Conservation (phyloP, 495 filamentous ascomycete species). For the Cenococcum geophilum region DNA sequence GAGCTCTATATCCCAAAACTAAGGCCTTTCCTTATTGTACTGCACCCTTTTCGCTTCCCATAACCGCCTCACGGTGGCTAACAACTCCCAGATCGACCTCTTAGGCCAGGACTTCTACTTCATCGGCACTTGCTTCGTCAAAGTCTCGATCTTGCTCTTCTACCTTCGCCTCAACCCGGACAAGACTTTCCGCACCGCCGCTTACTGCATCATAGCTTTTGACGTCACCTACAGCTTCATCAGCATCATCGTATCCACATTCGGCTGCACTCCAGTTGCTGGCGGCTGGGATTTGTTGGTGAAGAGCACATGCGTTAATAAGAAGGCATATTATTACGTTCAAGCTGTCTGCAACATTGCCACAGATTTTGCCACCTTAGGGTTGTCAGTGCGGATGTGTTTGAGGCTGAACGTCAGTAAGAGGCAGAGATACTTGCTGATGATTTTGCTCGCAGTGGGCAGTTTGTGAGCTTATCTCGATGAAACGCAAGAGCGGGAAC, state of each 20-base stretch:
- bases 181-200: conserved; percentile 1
- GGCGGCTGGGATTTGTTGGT: conserved; percentile 8
- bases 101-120: conserved; percentile 11
- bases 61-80: background rate
- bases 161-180: conserved; percentile 4
- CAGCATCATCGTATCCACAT: conserved; percentile 4
- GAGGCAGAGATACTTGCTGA: background rate
- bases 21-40: conserved; percentile 4
- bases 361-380: conserved; percentile 4
- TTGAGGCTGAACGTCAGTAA: conserved; percentile 4
- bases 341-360: background rate
- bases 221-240: background rate
- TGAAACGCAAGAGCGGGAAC: too few relatives aligned
- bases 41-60: too few relatives aligned
- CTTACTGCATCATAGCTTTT: conserved; percentile 1
- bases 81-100: conserved; percentile 8
- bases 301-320: background rate
- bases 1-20: conserved; percentile 2
- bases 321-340: conserved; percentile 8
- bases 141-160: conserved; percentile 8
- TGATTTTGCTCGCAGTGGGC: background rate
- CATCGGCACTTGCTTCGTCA: conserved; percentile 5
- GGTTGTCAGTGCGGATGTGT: conserved; percentile 5
- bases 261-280: background rate
- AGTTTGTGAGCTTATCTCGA: background rate